A percentile compares a stretch with the other conserved stretches of the same genome.
Conservation (phyloP, 2,329 filamentous ascomycete species). For the Colletotrichum gigasporum region DNA sequence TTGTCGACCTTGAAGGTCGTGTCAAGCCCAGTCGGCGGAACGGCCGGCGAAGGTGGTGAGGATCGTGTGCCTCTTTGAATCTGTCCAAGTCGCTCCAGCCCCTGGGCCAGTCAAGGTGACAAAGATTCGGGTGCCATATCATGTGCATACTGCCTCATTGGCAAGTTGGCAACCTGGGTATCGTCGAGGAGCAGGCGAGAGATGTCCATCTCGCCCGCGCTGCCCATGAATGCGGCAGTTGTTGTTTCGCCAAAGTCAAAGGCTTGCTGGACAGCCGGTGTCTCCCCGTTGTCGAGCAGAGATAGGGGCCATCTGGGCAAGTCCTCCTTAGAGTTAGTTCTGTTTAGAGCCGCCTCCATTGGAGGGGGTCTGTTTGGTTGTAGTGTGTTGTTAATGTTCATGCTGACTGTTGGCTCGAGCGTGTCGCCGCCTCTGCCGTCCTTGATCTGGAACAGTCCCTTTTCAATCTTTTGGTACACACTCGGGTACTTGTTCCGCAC, state of each 20-base stretch:
- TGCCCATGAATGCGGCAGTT: conserved; percentile 50
- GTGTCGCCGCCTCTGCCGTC: conserved; percentile 51
- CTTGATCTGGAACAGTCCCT: conserved; percentile 58
- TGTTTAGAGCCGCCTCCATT: conserved; percentile 50
- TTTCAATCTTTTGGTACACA: conserved; percentile 66
- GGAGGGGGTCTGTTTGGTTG: conserved; percentile 48
- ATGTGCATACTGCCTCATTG: conserved; percentile 36
- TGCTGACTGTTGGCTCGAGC: conserved; percentile 62
- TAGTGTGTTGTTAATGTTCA: conserved; percentile 57
- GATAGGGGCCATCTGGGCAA: conserved; percentile 53
- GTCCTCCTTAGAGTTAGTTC: conserved; percentile 57
- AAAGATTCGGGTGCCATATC: conserved; percentile 34
- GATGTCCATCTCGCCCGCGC: conserved; percentile 68
- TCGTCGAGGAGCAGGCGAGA: conserved; percentile 69
- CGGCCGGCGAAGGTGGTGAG: background rate
- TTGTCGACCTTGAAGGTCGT: background rate
- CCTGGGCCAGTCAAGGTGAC: conserved; percentile 5
- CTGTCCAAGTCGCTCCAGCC: background rate
- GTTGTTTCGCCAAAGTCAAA: conserved; percentile 57
- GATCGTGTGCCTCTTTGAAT: background rate
- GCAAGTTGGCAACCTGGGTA: conserved; percentile 41
- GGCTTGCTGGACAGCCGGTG: conserved; percentile 36
- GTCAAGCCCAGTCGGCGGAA: background rate
- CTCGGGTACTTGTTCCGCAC: conserved; percentile 71
- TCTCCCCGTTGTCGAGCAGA: conserved; percentile 41